phyloP scores from a whole-genome alignment of 2,329 filamentous ascomycete genomes.

The Nannizziopsis barbatae region DNA sequence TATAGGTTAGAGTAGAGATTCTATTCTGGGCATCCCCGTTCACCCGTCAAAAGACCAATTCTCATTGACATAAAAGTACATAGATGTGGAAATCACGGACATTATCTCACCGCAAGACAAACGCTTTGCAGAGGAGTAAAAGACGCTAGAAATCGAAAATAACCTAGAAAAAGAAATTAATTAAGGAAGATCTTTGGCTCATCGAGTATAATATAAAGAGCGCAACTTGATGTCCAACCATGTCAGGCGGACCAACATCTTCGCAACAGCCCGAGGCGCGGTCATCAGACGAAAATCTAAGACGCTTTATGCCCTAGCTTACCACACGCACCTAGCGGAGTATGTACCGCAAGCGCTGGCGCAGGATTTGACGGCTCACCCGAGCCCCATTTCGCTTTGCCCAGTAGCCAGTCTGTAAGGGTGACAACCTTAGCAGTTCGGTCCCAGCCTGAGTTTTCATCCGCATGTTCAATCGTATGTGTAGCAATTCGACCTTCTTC shows the following conservation, averaged over 20 bases:
- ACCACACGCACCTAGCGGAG: background rate
- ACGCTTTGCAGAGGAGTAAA: no score
- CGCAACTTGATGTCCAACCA: background rate
- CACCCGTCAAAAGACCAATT: no score
- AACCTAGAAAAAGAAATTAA: no score
- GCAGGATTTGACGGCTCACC: conserved; percentile 12
- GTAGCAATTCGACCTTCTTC: conserved; percentile 68
- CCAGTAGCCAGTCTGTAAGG: conserved; percentile 87
- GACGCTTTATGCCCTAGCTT: background rate
- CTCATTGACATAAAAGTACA: no score
- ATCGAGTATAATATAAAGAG: background rate
- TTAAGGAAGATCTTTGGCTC: no score
- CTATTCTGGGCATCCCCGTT: no score
- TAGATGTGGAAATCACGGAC: no score
- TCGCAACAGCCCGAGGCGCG: conserved; percentile 1
- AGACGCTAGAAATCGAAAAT: no score
- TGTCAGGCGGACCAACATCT: background rate
- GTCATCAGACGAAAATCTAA: background rate
- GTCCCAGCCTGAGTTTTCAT: conserved; percentile 74
- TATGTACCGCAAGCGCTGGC: conserved; percentile 5
- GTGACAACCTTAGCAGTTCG: conserved; percentile 75
- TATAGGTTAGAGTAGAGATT: no score
- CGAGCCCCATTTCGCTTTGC: conserved; percentile 52
- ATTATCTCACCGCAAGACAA: no score
- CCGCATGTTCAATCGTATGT: conserved; percentile 89